phyloP scores from a whole-genome alignment of 495 filamentous ascomycete species.

The Aspergillus sclerotiicarbonarius region DNA sequence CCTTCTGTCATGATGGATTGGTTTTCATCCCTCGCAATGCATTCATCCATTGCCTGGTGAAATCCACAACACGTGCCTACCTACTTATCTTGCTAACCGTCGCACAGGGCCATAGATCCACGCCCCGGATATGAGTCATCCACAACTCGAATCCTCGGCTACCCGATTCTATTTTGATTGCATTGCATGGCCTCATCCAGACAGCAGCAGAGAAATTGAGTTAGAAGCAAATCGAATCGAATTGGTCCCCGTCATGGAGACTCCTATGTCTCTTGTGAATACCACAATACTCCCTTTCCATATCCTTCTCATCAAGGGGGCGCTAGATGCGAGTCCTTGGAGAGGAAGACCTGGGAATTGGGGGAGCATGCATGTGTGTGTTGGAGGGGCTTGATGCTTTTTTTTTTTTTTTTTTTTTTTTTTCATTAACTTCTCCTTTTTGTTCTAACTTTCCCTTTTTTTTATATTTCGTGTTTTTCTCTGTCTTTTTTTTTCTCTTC shows the following conservation, averaged over 20 bases:
- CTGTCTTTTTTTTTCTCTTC: no score
- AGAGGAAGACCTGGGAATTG: constrained; percentile 35
- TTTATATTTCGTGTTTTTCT: no score
- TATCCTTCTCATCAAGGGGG: constrained; percentile 42
- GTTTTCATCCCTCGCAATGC: neutral
- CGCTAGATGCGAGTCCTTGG: constrained; percentile 45
- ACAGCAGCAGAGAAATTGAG: constrained; percentile 7
- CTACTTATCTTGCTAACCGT: no score
- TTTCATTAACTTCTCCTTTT: no score
- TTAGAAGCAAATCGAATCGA: constrained; percentile 20
- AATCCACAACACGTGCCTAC: no score
- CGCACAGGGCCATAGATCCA: no score
- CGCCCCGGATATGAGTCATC: no score
- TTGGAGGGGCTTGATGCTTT: neutral
- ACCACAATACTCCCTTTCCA: constrained; percentile 15
- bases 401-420: no score
- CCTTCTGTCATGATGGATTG: neutral
- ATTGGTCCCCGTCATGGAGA: constrained; percentile 18
- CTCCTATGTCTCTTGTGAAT: constrained; percentile 11
- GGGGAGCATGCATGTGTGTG: neutral
- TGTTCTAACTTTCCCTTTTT: no score
- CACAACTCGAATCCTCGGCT: no score
- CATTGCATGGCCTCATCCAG: neutral
- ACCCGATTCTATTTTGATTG: neutral
- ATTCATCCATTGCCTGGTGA: no score